A percentile compares a stretch with the other conserved stretches of the same genome.
These are phyloP conservation scores for Mortierella sp. DNA, from an alignment of 371 early-diverging fungal genomes.

Conservation along the genomic window DNA sequence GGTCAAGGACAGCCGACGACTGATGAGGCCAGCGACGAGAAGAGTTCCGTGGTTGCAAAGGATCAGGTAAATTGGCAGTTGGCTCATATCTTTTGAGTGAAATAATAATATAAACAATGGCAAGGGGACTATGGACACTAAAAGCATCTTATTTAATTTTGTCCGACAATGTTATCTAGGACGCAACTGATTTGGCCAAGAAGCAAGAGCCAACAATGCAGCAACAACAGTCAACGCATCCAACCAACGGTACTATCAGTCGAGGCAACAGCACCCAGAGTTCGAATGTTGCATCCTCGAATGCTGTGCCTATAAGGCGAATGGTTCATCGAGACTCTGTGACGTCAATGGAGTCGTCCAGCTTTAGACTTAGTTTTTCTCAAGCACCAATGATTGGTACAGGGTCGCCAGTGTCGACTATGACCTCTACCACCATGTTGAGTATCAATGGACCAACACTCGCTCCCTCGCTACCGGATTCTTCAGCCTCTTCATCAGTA, in stretches of 20 bases:
- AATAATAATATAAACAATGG: neutral
- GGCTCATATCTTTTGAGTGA: too few species aligned
- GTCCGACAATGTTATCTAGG: slow-evolving; percentile 10
- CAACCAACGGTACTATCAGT: neutral
- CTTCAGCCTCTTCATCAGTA: slow-evolving; percentile 16
- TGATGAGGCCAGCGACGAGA: neutral
- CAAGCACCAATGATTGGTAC: neutral
- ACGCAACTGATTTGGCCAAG: slow-evolving; percentile 10
- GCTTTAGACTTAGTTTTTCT: slow-evolving; percentile 15
- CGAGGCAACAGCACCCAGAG: slow-evolving; percentile 24
- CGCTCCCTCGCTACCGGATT: neutral
- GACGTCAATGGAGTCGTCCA: slow-evolving; percentile 45
- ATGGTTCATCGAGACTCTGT: slow-evolving; percentile 36
- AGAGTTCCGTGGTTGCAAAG: slow-evolving; percentile 9
- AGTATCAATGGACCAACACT: slow-evolving; percentile 43
- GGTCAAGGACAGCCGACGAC: neutral
- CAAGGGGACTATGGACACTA: neutral
- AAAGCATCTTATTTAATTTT: neutral
- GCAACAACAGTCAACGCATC: neutral
- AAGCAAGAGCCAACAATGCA: slow-evolving; percentile 15
- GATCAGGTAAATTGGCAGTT: slow-evolving; percentile 18
- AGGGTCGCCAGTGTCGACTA: slow-evolving; percentile 40
- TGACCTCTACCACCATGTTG: slow-evolving; percentile 39
- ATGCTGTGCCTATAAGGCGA: neutral
- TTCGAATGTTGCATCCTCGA: too few species aligned